Conservation (phyloP, 1,284 basidiomycete genomes). For the Afroboletus lepidellus region DNA sequence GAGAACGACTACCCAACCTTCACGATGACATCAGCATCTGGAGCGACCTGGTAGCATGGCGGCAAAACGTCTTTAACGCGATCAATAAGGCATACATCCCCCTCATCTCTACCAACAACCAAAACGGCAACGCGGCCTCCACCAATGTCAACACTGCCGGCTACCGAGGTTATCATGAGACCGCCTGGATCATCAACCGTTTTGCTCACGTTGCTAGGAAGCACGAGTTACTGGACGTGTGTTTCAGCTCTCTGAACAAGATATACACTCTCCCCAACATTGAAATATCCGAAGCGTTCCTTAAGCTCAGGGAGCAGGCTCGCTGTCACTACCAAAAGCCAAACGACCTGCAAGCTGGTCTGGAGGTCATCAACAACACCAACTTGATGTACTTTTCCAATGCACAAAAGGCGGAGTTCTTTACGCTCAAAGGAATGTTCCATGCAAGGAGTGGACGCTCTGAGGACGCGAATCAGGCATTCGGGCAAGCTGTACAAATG, state of each 20-base stretch:
- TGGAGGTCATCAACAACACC: constrained; percentile 99
- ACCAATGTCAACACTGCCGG: constrained; percentile 83
- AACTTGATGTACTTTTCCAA: constrained; percentile 98
- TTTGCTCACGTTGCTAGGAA: constrained; percentile 99
- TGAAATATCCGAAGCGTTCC: constrained; percentile 99
- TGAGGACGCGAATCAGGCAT: constrained; percentile 92
- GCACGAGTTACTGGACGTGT: constrained; percentile 95
- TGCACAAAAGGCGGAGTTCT: constrained; percentile 97
- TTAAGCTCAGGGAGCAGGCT: constrained; percentile 99
- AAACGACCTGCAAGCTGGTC: constrained; percentile 88
- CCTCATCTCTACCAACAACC: constrained; percentile 62
- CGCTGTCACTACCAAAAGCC: constrained; percentile 97
- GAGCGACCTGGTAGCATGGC: constrained; percentile 98
- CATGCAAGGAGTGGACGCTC: constrained; percentile 84
- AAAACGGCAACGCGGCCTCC: constrained; percentile 46
- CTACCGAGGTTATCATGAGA: constrained; percentile 99
- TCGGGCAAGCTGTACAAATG: constrained; percentile 93
- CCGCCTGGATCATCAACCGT: constrained; percentile 99
- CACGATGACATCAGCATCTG: constrained; percentile 99
- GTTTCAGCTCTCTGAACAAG: constrained; percentile 92
- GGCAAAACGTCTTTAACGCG: constrained; percentile 90
- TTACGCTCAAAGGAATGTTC: constrained; percentile 99
- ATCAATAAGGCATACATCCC: constrained; percentile 98
- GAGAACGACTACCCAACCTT: constrained; percentile 93
- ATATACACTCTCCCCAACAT: constrained; percentile 99